phyloP scores from a whole-genome alignment of 768 basidiomycete genomes.

The Obba rivulosa region DNA sequence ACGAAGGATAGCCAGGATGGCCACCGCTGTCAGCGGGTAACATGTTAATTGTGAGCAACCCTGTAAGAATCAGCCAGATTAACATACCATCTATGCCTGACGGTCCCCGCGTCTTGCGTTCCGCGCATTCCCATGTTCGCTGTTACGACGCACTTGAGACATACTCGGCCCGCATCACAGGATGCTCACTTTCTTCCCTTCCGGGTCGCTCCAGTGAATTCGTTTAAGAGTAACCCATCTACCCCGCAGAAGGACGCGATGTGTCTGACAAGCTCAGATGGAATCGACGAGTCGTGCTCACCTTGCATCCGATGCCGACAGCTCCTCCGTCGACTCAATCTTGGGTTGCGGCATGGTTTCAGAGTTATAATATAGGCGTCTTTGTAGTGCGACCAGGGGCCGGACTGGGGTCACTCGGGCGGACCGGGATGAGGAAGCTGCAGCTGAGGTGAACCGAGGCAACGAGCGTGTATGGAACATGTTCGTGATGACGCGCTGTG shows the following conservation, averaged over 20 bases:
- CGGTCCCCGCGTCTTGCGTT: slow-evolving; percentile 71
- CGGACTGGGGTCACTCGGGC: no score
- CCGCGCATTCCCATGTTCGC: slow-evolving; percentile 88
- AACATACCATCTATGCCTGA: slow-evolving; percentile 73
- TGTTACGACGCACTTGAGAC: slow-evolving; percentile 25
- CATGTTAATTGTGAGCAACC: neutral
- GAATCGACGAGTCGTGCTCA: slow-evolving; percentile 21
- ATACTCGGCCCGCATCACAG: neutral
- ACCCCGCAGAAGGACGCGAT: neutral
- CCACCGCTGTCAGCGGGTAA: slow-evolving; percentile 54
- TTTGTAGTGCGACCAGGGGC: no score
- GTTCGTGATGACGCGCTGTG: no score
- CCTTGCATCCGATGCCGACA: slow-evolving; percentile 56
- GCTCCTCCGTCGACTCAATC: slow-evolving; percentile 46
- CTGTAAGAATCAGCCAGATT: neutral
- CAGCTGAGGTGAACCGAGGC: no score
- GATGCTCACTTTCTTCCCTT: slow-evolving; percentile 59
- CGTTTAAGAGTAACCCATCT: slow-evolving; percentile 87
- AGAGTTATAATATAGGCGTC: neutral
- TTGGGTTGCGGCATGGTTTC: slow-evolving; percentile 36
- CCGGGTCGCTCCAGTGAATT: slow-evolving; percentile 74
- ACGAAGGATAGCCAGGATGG: slow-evolving; percentile 73
- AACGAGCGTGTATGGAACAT: no score
- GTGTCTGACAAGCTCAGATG: neutral
- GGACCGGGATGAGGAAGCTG: no score